These are phyloP conservation scores for Paecilomyces dactylethromorphus DNA, from an alignment of 2,329 filamentous ascomycete genomes.

Conservation along the genomic window DNA sequence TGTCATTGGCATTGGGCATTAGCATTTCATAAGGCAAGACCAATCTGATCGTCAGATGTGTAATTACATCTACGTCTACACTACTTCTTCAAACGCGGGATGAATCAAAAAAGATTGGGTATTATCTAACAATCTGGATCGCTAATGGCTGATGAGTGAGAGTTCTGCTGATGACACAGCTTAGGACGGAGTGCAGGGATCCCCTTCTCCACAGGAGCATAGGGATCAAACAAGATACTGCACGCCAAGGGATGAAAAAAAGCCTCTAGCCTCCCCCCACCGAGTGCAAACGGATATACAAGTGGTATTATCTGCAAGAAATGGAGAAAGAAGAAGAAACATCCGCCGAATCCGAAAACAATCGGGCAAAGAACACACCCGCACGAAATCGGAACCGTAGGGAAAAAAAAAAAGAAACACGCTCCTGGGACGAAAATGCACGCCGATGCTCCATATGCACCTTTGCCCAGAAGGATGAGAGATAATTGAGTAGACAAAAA, in stretches of 20 bases:
- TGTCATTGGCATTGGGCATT: no score
- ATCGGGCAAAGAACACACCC: neutral
- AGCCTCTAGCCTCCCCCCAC: neutral
- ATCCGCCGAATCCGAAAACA: neutral
- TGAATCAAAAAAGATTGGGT: neutral
- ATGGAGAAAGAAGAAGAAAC: neutral
- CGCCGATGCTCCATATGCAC: constrained; percentile 5
- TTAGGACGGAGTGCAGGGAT: neutral
- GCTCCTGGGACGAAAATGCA: neutral
- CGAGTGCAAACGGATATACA: neutral
- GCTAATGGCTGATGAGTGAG: neutral
- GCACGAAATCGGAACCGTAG: neutral
- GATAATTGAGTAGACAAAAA: constrained; percentile 6
- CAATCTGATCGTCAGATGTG: no score
- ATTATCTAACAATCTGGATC: neutral
- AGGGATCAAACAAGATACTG: neutral
- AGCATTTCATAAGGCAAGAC: no score
- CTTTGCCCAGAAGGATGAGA: constrained; percentile 8
- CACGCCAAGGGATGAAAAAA: neutral
- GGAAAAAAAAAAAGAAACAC: neutral
- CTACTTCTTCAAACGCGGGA: no score
- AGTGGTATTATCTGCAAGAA: constrained; percentile 1
- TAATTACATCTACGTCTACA: no score
- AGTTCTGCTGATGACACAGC: neutral
- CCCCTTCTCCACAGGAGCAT: neutral